Evolutionary conservation across 768 basidiomycete species (phyloP), one percentile per base, ranked within the genome.

Genomic region (Dendrothele bispora): DNA sequence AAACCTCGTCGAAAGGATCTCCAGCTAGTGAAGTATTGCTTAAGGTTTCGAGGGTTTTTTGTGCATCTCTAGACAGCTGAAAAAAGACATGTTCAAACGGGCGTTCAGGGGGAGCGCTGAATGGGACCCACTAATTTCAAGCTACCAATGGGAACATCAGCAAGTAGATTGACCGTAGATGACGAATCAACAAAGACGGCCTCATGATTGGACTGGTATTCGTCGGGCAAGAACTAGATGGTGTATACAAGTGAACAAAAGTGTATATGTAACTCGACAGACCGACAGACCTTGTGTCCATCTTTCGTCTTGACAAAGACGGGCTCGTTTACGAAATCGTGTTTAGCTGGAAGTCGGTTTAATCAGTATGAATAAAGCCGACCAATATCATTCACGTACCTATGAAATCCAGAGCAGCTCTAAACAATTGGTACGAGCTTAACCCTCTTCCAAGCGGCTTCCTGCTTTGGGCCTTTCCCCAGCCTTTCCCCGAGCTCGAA

Each of bases 341-440:
- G 84, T 46, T 83, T 83, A 4, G 87, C 91, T 94, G 45, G 2
- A 39, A 47, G 11, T 34, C 30, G 28, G 10, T 44, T 32, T 51
- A 63, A 44, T 24, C 28, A 20, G 15, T 22, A 34, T 30, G 8
- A 43, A n/a, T 24, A 35, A 20, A n/a, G n/a, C n/a, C n/a, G n/a
- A n/a, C n/a, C n/a, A n/a, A n/a, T n/a, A n/a, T n/a, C 25, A 27
- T 3, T 18, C 14, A 62, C 85, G 53, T 59, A 93, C 93, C 80
- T 20, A 98, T 62, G 58, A 94, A 86, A 61, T 94, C 90, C 55
- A 95, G 67, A 1, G 82, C 85, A 27, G 88, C 91, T 55, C 87
- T 81, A 64, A 98, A 87, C 24, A 95, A 72, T 61, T 95, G 93
- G 67, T 95, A 97, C 18, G 90, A 89, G 51, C 91, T 94, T 55